Percentiles rank a stretch among this genome's conserved stretches.
Conservation (phyloP, 768 basidiomycete genomes). For the Tulasnella sp. region DNA sequence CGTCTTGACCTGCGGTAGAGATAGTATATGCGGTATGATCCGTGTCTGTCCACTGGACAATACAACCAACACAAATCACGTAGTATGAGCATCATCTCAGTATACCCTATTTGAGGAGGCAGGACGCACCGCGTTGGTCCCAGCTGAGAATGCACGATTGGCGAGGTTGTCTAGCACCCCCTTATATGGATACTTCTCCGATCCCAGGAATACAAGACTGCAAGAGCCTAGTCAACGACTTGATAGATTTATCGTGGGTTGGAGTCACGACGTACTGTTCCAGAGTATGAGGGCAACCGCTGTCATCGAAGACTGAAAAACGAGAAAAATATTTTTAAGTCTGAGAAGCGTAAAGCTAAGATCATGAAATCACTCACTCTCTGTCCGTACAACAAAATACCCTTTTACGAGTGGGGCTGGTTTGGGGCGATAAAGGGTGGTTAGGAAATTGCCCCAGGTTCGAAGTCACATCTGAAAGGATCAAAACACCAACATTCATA, state of each 20-base stretch:
- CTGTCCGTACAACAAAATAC: constrained; percentile 81
- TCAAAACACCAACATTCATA: constrained; percentile 57
- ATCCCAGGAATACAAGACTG: constrained; percentile 90
- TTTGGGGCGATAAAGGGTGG: too few species aligned
- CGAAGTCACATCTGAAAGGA: neutral
- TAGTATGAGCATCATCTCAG: constrained; percentile 24
- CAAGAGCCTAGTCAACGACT: constrained; percentile 12
- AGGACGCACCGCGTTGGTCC: constrained; percentile 36
- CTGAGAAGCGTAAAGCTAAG: neutral
- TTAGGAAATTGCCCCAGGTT: constrained; percentile 20
- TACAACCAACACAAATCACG: too few species aligned
- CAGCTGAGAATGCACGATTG: constrained; percentile 84
- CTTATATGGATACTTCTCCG: constrained; percentile 90
- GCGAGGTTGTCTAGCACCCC: constrained; percentile 92
- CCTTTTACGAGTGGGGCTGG: constrained; percentile 82
- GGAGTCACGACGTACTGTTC: constrained; percentile 60
- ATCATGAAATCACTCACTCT: constrained; percentile 51
- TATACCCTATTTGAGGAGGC: too few species aligned
- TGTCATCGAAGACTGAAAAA: constrained; percentile 92
- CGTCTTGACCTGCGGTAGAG: constrained; percentile 89
- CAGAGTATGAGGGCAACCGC: constrained; percentile 89
- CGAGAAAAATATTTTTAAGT: constrained; percentile 1
- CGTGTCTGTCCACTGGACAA: constrained; percentile 90
- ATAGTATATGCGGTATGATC: constrained; percentile 95
- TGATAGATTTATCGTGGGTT: neutral